Evolutionary conservation across 1,284 basidiomycete species (phyloP).

Genomic region (Dichomitus squalens): DNA sequence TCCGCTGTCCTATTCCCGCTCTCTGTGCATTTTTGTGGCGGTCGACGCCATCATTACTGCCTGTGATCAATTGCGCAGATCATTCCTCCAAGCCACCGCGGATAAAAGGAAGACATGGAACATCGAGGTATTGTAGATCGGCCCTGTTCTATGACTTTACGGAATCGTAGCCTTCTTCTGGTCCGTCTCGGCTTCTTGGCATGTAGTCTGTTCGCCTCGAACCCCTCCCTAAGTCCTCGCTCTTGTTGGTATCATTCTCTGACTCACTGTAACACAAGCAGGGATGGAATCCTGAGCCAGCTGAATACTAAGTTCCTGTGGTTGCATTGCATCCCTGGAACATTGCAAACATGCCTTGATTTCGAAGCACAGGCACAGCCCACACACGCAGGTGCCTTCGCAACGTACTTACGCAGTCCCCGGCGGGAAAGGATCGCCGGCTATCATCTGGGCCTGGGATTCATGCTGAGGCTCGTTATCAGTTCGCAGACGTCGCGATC

Average conservation of each 20-base stretch:
- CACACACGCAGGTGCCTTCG: neutral
- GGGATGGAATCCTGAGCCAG: too few species aligned
- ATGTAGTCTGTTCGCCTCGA: too few species aligned
- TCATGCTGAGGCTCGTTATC: neutral
- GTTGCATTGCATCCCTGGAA: neutral
- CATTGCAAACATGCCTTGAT: neutral
- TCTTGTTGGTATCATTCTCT: too few species aligned
- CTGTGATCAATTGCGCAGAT: neutral
- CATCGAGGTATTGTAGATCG: neutral
- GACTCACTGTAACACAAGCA: too few species aligned
- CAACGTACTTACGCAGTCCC: slow-evolving; percentile 11
- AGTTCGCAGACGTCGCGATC: neutral
- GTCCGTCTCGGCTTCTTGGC: neutral
- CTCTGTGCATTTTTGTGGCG: slow-evolving; percentile 10
- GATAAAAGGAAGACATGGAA: too few species aligned
- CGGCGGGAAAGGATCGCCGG: slow-evolving; percentile 22
- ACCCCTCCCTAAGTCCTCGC: too few species aligned
- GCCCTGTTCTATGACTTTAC: neutral
- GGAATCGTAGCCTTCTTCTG: neutral
- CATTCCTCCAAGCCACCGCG: too few species aligned
- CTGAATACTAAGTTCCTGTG: neutral
- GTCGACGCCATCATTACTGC: neutral
- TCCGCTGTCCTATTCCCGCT: neutral
- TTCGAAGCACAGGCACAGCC: neutral
- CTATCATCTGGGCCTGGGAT: slow-evolving; percentile 5